phyloP scores from a whole-genome alignment of 1,139 yeast species.

The Arxiozyma heterogenica region DNA sequence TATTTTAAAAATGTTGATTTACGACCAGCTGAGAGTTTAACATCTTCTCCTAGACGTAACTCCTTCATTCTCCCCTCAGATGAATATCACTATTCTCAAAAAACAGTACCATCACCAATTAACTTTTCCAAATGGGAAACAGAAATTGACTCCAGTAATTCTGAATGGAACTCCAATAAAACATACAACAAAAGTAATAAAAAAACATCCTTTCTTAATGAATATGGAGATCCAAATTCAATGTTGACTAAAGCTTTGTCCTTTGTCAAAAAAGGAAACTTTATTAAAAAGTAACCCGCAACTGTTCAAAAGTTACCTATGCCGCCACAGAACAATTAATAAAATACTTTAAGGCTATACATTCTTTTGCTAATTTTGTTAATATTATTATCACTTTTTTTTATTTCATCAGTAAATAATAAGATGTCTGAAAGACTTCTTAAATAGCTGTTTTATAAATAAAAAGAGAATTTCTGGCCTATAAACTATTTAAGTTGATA shows the following conservation, averaged over 20 bases:
- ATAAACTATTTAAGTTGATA: too few relatives aligned
- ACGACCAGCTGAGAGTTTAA: neutral
- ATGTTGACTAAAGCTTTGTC: neutral
- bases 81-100: neutral
- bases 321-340: neutral
- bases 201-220: neutral
- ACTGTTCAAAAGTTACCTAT: neutral
- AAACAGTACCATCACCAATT: neutral
- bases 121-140: neutral
- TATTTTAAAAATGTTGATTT: neutral
- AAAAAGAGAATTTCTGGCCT: neutral
- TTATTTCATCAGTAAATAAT: neutral
- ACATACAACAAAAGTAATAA: neutral
- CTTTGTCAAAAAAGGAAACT: neutral
- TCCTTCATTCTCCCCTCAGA: neutral
- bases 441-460: neutral
- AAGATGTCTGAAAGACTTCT: too few relatives aligned
- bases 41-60: neutral
- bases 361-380: too few relatives aligned
- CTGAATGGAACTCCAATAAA: neutral
- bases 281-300: neutral
- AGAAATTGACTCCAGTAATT: neutral
- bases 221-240: neutral
- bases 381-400: too few relatives aligned
- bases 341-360: too few relatives aligned